phyloP scores from a whole-genome alignment of 768 basidiomycete species.

The Collybiopsis confluens region DNA sequence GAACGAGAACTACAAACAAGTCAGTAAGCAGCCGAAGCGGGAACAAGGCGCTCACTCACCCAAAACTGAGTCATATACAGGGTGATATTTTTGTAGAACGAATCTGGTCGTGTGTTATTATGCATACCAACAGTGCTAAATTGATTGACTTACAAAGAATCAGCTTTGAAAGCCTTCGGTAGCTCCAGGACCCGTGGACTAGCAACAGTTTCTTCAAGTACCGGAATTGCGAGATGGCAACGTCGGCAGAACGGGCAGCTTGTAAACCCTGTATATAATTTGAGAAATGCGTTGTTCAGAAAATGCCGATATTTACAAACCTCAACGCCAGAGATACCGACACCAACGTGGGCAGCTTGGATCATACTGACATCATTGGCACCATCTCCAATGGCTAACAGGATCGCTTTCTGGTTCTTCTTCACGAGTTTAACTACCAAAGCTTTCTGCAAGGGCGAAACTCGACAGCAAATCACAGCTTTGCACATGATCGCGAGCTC shows the following conservation, averaged over 20 bases:
- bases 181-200: conserved; percentile 99
- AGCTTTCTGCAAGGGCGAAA: conserved; percentile 96
- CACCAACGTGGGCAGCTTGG: conserved; percentile 95
- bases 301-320: conserved; percentile 30
- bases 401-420: conserved; percentile 88
- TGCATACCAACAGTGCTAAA: background rate
- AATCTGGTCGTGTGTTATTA: conserved; percentile 49
- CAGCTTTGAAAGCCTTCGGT: conserved; percentile 89
- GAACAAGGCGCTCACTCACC: conserved; percentile 43
- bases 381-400: conserved; percentile 97
- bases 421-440: conserved; percentile 98
- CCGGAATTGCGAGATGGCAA: conserved; percentile 97
- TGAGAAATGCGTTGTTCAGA: background rate
- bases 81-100: conserved; percentile 98
- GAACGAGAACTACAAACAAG: conserved; percentile 77
- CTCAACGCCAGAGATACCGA: conserved; percentile 97
- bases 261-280: conserved; percentile 70
- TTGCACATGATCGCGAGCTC: conserved; percentile 98
- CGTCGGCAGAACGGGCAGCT: conserved; percentile 96
- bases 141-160: conserved; percentile 73
- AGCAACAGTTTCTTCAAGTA: conserved; percentile 91
- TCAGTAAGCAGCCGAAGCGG: background rate
- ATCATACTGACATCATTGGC: conserved; percentile 99
- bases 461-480: conserved; percentile 97
- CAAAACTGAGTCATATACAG: conserved; percentile 99